These are phyloP conservation scores for Cladosporium sp. DNA, from an alignment of 2,329 filamentous ascomycete species.

Conservation along the genomic window DNA sequence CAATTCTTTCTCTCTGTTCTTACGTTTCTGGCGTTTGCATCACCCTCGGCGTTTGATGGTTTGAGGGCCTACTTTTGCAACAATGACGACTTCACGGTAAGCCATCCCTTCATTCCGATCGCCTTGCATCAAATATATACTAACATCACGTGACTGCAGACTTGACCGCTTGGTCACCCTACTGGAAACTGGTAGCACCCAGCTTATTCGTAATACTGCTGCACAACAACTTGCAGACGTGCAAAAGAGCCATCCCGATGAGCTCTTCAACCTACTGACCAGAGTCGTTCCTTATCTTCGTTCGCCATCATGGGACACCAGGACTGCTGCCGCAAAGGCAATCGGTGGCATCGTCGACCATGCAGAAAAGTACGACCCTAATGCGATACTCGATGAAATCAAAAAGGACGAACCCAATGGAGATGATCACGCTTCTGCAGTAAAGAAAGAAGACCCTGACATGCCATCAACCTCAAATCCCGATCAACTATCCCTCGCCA, in stretches of 20 bases:
- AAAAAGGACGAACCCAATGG: conserved; percentile 41
- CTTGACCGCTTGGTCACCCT: conserved; percentile 62
- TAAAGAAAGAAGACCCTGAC: conserved; percentile 59
- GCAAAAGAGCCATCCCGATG: conserved; percentile 96
- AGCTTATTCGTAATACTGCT: conserved; percentile 92
- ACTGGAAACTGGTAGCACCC: conserved; percentile 95
- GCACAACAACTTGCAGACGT: conserved; percentile 96
- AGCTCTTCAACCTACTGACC: conserved; percentile 91
- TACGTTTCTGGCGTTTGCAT: conserved; percentile 16
- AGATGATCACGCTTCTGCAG: conserved; percentile 34
- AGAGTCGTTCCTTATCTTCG: conserved; percentile 93
- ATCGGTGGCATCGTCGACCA: conserved; percentile 92
- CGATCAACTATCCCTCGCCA: conserved; percentile 69
- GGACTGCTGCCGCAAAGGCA: conserved; percentile 88
- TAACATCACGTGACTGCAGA: conserved; percentile 32
- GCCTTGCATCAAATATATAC: background rate
- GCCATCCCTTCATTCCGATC: conserved; percentile 10
- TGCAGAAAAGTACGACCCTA: conserved; percentile 85
- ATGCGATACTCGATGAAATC: conserved; percentile 32
- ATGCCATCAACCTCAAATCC: conserved; percentile 44
- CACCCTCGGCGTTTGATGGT: conserved; percentile 19
- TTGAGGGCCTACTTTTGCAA: conserved; percentile 19
- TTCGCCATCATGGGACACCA: conserved; percentile 95
- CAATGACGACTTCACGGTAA: conserved; percentile 29
- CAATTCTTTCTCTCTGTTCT: conserved; percentile 18